Conservation (phyloP, 2,329 filamentous ascomycete species). For the Epichloe sp. region DNA sequence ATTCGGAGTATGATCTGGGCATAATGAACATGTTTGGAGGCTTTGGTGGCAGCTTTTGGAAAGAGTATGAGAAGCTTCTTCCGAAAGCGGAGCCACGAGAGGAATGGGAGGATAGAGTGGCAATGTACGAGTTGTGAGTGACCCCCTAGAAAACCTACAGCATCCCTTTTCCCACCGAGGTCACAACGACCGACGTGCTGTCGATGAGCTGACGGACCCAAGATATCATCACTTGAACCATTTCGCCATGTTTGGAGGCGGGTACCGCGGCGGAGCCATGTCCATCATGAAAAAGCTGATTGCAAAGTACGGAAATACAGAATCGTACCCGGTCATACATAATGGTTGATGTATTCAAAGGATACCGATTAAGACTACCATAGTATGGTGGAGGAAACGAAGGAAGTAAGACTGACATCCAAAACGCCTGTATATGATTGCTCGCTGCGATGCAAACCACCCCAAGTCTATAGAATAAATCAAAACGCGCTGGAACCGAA, state of each 20-base stretch:
- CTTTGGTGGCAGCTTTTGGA: conserved; percentile 58
- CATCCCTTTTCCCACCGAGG: neutral
- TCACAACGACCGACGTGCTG: neutral
- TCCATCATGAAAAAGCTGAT: conserved; percentile 66
- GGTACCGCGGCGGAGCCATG: conserved; percentile 64
- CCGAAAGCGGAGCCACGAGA: conserved; percentile 66
- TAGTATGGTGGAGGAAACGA: neutral
- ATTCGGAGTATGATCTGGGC: conserved; percentile 80
- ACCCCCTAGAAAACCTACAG: too few relatives aligned
- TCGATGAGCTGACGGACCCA: conserved; percentile 7
- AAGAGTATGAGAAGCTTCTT: conserved; percentile 62
- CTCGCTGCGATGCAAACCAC: conserved; percentile 5
- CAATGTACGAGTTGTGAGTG: conserved; percentile 69
- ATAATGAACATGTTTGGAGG: conserved; percentile 98
- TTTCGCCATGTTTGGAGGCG: conserved; percentile 68
- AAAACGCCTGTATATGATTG: conserved; percentile 12
- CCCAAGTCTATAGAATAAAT: conserved; percentile 4
- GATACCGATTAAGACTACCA: neutral
- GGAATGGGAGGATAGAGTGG: conserved; percentile 76
- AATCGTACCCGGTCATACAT: neutral
- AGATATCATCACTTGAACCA: conserved; percentile 90
- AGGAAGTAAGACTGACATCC: conserved; percentile 6
- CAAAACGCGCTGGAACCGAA: neutral
- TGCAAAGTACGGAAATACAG: conserved; percentile 48
- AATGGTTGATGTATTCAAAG: conserved; percentile 2